These are phyloP conservation scores for Tothia fuscella DNA, from an alignment of 2,329 filamentous ascomycete species.

Conservation along the genomic window DNA sequence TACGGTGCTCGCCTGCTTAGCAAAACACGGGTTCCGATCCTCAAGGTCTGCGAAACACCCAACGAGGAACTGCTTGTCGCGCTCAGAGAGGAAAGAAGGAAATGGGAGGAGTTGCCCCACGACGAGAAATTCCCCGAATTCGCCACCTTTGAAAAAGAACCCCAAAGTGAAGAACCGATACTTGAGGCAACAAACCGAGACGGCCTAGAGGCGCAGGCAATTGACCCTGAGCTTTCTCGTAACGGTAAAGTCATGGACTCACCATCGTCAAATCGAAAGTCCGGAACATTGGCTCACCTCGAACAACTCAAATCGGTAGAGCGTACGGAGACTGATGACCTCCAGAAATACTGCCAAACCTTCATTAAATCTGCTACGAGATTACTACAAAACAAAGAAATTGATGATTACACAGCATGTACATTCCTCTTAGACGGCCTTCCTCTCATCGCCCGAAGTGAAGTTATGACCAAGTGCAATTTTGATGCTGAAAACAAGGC, in stretches of 20 bases:
- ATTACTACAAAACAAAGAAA: background rate
- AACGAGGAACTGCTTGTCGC: constrained; percentile 46
- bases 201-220: background rate
- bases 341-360: constrained; percentile 2
- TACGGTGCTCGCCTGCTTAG: constrained; percentile 68
- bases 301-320: constrained; percentile 4
- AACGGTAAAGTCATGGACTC: constrained; percentile 4
- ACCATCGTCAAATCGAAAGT: background rate
- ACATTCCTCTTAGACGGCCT: constrained; percentile 6
- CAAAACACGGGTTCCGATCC: constrained; percentile 71
- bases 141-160: no score
- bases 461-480: background rate
- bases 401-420: constrained; percentile 3
- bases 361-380: constrained; percentile 7
- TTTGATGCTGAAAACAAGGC: constrained; percentile 7
- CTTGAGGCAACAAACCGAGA: background rate
- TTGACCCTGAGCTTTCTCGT: constrained; percentile 5
- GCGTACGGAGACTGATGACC: constrained; percentile 5
- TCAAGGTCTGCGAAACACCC: constrained; percentile 72
- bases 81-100: constrained; percentile 52
- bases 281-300: constrained; percentile 2
- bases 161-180: constrained; percentile 5
- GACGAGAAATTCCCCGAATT: constrained; percentile 30
- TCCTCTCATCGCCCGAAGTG: background rate
- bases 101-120: constrained; percentile 52